Evolutionary conservation across 2,329 filamentous ascomycete species (phyloP).

Genomic region (Chaetomium globosum): DNA sequence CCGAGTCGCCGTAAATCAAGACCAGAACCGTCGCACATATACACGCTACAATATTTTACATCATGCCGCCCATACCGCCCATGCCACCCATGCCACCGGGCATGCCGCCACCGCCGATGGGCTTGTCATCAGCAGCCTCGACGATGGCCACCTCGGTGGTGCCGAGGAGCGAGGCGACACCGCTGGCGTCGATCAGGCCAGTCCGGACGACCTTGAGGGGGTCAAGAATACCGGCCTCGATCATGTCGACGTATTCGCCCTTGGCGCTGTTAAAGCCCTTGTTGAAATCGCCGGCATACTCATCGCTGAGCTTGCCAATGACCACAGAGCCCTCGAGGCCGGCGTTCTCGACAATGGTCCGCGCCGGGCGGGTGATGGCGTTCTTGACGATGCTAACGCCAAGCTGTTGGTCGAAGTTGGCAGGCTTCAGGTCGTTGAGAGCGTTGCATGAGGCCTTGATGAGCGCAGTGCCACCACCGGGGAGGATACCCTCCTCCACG

Average conservation of each 20-base stretch:
- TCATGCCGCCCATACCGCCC: slow-evolving; percentile 49
- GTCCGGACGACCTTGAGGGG: slow-evolving; percentile 99
- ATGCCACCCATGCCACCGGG: slow-evolving; percentile 64
- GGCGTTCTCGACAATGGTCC: slow-evolving; percentile 96
- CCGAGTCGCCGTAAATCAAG: slow-evolving; percentile 42
- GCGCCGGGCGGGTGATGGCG: slow-evolving; percentile 92
- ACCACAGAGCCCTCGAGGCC: slow-evolving; percentile 94
- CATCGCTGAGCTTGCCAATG: slow-evolving; percentile 96
- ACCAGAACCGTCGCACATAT: slow-evolving; percentile 31
- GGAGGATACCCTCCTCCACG: slow-evolving; percentile 98
- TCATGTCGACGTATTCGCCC: slow-evolving; percentile 99
- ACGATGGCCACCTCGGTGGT: slow-evolving; percentile 98
- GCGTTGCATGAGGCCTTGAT: slow-evolving; percentile 96
- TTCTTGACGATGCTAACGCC: slow-evolving; percentile 97
- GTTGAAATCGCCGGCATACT: slow-evolving; percentile 92
- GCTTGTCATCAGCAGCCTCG: slow-evolving; percentile 93
- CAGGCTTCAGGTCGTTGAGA: slow-evolving; percentile 76
- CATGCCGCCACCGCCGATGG: slow-evolving; percentile 54
- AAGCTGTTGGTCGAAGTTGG: slow-evolving; percentile 99
- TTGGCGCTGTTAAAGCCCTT: slow-evolving; percentile 95
- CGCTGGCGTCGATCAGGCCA: slow-evolving; percentile 88
- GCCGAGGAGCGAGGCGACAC: slow-evolving; percentile 93
- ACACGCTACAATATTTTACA: slow-evolving; percentile 49
- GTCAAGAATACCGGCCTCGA: slow-evolving; percentile 92
- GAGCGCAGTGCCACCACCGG: slow-evolving; percentile 95